Evolutionary conservation across 768 basidiomycete genomes (phyloP).

Genomic region (Pulveroboletus sp.): DNA sequence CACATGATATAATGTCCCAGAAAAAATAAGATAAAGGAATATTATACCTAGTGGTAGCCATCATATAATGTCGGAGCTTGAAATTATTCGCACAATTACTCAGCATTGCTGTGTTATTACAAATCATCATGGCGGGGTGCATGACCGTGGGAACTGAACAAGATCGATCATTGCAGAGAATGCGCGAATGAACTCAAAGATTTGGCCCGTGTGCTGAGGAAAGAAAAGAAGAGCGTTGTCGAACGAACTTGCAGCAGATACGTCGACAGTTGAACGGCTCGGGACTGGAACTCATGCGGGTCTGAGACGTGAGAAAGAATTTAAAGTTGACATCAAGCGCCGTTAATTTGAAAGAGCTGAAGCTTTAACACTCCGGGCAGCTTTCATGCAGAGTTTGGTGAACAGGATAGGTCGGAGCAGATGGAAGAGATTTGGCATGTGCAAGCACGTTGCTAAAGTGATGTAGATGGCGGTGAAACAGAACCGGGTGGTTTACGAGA

Average conservation of each 20-base stretch:
- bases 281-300: too few species aligned
- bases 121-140: background rate
- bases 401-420: background rate
- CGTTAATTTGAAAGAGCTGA: conserved; percentile 22
- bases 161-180: background rate
- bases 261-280: background rate
- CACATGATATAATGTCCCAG: too few species aligned
- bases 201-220: too few species aligned
- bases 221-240: too few species aligned
- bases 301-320: conserved; percentile 9
- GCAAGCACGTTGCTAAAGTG: conserved; percentile 16
- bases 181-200: too few species aligned
- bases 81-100: conserved; percentile 4
- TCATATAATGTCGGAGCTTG: conserved; percentile 10
- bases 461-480: conserved; percentile 7
- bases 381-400: background rate
- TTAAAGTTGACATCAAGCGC: conserved; percentile 10
- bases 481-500: conserved; percentile 16
- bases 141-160: background rate
- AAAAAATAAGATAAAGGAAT: too few species aligned
- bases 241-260: too few species aligned
- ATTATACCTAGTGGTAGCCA: too few species aligned
- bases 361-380: conserved; percentile 2
- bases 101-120: background rate
- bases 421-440: background rate